Conservation (phyloP, 176 grass and related monocot species). For the Zoysia japonica region DNA sequence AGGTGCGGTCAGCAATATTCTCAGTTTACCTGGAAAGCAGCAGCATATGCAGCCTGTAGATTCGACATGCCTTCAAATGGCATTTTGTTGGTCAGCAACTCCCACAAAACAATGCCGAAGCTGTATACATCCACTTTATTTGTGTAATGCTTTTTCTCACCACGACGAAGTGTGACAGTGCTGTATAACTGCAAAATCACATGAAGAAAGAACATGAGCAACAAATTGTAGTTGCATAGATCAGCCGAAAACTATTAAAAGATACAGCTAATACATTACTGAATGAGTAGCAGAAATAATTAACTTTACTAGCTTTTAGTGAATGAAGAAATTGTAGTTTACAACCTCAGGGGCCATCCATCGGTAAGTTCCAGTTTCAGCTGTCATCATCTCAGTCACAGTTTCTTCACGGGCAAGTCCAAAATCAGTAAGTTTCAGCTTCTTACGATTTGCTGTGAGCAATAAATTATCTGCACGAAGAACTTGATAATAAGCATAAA, state of each 20-base stretch:
- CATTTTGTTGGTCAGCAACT: conserved; percentile 95
- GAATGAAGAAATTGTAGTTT: conserved; percentile 35
- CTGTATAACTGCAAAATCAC: conserved; percentile 79
- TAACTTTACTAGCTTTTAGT: conserved; percentile 17
- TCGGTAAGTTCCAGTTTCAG: conserved; percentile 95
- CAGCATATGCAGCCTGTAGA: conserved; percentile 98
- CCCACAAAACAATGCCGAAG: conserved; percentile 98
- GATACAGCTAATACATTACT: conserved; percentile 17
- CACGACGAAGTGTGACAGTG: conserved; percentile 88
- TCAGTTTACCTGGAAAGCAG: conserved; percentile 82
- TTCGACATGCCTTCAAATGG: conserved; percentile 99
- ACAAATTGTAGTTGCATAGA: conserved; percentile 27
- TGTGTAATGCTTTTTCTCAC: conserved; percentile 99
- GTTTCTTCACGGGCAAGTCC: conserved; percentile 99
- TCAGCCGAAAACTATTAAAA: conserved; percentile 21
- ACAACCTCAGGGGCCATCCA: conserved; percentile 99
- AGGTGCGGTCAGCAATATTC: neutral
- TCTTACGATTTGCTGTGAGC: conserved; percentile 96
- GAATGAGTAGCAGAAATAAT: neutral
- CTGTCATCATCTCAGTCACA: conserved; percentile 99
- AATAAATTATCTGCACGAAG: conserved; percentile 90
- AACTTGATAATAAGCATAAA: conserved; percentile 36
- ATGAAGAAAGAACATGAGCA: conserved; percentile 12
- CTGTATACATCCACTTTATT: conserved; percentile 99
- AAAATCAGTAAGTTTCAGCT: conserved; percentile 97